A percentile compares a stretch with the other conserved stretches of the same genome.
phyloP scores from a whole-genome alignment of 1,139 yeast species.

The Chernovozyma aurita region DNA sequence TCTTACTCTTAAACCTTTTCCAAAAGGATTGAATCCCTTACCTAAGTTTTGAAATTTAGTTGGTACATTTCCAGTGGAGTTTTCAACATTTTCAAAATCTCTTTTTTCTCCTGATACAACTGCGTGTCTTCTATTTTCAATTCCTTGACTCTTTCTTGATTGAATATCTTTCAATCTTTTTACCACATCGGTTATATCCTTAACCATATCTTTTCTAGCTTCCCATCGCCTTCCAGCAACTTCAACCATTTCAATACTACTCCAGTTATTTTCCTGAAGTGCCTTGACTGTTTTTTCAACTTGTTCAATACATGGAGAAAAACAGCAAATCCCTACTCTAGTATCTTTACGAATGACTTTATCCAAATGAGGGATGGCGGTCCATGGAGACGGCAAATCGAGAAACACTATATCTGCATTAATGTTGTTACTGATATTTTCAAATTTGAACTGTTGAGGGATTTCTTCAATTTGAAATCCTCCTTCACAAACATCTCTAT shows the following conservation, averaged over 20 bases:
- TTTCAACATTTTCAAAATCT: constrained; percentile 11
- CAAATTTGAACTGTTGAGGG: constrained; percentile 27
- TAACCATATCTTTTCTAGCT: constrained; percentile 84
- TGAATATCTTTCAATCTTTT: constrained; percentile 79
- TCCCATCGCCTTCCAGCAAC: constrained; percentile 86
- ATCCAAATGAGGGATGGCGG: constrained; percentile 76
- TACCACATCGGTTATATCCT: constrained; percentile 75
- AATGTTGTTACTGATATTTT: constrained; percentile 24
- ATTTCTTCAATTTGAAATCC: constrained; percentile 61
- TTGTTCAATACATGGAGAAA: constrained; percentile 97
- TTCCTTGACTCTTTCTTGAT: constrained; percentile 67
- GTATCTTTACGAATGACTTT: constrained; percentile 52
- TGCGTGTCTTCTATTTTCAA: constrained; percentile 51
- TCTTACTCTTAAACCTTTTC: constrained; percentile 70
- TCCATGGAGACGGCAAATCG: constrained; percentile 97
- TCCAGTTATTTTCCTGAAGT: constrained; percentile 75
- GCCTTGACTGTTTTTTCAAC: constrained; percentile 81
- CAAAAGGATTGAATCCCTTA: constrained; percentile 84
- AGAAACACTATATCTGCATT: constrained; percentile 74
- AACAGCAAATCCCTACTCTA: constrained; percentile 77
- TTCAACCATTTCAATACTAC: constrained; percentile 90
- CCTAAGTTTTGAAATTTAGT: constrained; percentile 31
- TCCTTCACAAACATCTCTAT: constrained; percentile 85
- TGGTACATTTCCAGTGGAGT: constrained; percentile 6
- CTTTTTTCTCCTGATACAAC: constrained; percentile 20